Percentiles rank a stretch among this genome's conserved stretches.
These are phyloP conservation scores for Apiotrichum gracile DNA, from an alignment of 1,284 basidiomycete species.

Conservation along the genomic window DNA sequence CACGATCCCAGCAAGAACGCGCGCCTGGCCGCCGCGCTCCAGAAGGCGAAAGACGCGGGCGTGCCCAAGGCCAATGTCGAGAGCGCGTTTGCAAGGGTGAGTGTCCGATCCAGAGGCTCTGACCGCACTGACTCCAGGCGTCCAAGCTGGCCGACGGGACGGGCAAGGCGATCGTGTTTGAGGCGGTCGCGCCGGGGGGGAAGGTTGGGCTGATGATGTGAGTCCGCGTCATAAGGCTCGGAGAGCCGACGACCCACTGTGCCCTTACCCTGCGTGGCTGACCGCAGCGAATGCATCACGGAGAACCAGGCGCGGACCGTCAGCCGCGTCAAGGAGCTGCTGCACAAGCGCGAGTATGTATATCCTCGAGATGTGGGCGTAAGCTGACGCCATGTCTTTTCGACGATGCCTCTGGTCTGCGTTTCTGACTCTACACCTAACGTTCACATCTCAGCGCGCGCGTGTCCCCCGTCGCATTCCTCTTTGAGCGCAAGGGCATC, in stretches of 20 bases:
- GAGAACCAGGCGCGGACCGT: slow-evolving; percentile 68
- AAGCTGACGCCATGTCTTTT: background rate
- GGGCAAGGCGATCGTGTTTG: slow-evolving; percentile 54
- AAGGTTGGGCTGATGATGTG: slow-evolving; percentile 70
- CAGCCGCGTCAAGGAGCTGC: slow-evolving; percentile 58
- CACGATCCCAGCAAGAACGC: slow-evolving; percentile 61
- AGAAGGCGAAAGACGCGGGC: slow-evolving; percentile 59
- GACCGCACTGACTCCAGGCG: slow-evolving; percentile 18
- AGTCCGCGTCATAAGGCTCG: slow-evolving; percentile 33
- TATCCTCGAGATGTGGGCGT: background rate
- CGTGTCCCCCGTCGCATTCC: slow-evolving; percentile 65
- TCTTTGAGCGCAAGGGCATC: slow-evolving; percentile 65
- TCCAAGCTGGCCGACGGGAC: slow-evolving; percentile 28
- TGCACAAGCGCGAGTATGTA: slow-evolving; percentile 58
- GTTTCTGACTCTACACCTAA: slow-evolving; percentile 1
- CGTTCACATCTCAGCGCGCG: slow-evolving; percentile 54
- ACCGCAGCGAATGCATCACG: slow-evolving; percentile 64
- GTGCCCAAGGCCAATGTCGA: slow-evolving; percentile 74
- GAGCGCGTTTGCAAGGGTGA: slow-evolving; percentile 61
- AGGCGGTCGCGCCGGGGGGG: slow-evolving; percentile 61
- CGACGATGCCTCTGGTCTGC: background rate
- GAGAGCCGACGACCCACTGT: too few species aligned
- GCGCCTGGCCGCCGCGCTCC: slow-evolving; percentile 58
- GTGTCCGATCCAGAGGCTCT: slow-evolving; percentile 6
- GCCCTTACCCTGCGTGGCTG: too few species aligned